Percentiles rank a stretch among this genome's conserved stretches.
Evolutionary conservation across 2,329 filamentous ascomycete species (phyloP).

Genomic region (Phialophora macrospora): DNA sequence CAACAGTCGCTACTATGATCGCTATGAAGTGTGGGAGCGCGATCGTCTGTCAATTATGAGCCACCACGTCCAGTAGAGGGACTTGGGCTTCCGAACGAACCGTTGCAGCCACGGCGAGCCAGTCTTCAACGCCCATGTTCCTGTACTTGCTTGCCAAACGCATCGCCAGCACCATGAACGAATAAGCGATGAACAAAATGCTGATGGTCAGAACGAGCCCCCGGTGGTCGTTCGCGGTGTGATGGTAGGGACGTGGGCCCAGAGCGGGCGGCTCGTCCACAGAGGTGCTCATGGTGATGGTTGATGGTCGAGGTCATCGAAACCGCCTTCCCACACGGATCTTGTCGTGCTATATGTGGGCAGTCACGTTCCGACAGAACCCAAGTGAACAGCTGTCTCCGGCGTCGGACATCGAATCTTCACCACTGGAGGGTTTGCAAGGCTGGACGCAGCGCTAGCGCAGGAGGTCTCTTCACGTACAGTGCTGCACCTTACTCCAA

Average conservation of each 20-base stretch:
- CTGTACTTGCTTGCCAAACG: constrained; percentile 24
- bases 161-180: constrained; percentile 29
- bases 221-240: constrained; percentile 26
- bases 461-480: constrained; percentile 9
- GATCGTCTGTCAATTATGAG: constrained; percentile 22
- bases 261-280: constrained; percentile 1
- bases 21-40: constrained; percentile 24
- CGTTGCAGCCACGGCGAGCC: constrained; percentile 27
- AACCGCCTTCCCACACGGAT: not conserved
- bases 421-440: not conserved
- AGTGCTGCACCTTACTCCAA: constrained; percentile 1
- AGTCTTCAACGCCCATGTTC: constrained; percentile 31
- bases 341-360: constrained; percentile 2
- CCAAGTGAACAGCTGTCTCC: not conserved
- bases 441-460: constrained; percentile 13
- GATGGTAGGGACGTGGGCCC: constrained; percentile 26
- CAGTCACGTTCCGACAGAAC: not conserved
- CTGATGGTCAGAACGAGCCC: constrained; percentile 26
- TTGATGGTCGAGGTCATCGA: not conserved
- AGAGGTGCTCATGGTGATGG: constrained; percentile 17
- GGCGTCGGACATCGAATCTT: not conserved
- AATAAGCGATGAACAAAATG: constrained; percentile 28
- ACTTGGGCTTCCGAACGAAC: constrained; percentile 13
- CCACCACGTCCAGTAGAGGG: not conserved
- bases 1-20: constrained; percentile 23